Percentiles rank a stretch among this genome's conserved stretches.
Evolutionary conservation across 2,329 filamentous ascomycete genomes (phyloP).

Genomic region (Pezicula rhizophila): DNA sequence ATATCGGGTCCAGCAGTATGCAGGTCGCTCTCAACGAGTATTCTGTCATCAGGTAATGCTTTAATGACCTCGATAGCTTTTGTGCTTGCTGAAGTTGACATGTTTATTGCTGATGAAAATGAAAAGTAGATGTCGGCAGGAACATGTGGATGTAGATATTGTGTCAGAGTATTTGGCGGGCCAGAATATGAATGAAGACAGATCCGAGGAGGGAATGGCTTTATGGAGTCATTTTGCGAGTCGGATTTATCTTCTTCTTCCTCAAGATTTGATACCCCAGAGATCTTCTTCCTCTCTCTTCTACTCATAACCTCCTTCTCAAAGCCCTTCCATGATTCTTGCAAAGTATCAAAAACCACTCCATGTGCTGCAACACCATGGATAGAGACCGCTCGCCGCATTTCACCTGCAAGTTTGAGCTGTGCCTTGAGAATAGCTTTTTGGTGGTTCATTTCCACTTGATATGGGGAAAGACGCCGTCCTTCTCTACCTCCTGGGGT

Average conservation of each 20-base stretch:
- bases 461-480: conserved; percentile 58
- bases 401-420: conserved; percentile 63
- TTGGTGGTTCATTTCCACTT: conserved; percentile 65
- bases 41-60: conserved; percentile 66
- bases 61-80: conserved; percentile 55
- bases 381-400: conserved; percentile 70
- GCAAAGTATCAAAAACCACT: conserved; percentile 57
- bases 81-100: conserved; percentile 45
- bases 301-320: conserved; percentile 57
- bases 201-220: conserved; percentile 77
- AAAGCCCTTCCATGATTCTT: conserved; percentile 63
- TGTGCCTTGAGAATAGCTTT: conserved; percentile 59
- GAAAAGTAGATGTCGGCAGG: conserved; percentile 81
- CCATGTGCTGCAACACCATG: conserved; percentile 57
- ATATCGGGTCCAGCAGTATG: conserved; percentile 76
- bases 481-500: conserved; percentile 69
- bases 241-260: conserved; percentile 30
- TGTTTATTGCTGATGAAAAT: conserved; percentile 80
- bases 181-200: conserved; percentile 94
- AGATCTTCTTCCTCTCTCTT: conserved; percentile 47
- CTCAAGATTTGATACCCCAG: conserved; percentile 30
- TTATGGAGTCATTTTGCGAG: conserved; percentile 30
- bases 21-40: conserved; percentile 87
- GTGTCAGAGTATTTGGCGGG: conserved; percentile 64
- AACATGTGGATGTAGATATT: conserved; percentile 68